Evolutionary conservation across 2,329 filamentous ascomycete genomes (phyloP).

Genomic region (Aspergillus melleus): DNA sequence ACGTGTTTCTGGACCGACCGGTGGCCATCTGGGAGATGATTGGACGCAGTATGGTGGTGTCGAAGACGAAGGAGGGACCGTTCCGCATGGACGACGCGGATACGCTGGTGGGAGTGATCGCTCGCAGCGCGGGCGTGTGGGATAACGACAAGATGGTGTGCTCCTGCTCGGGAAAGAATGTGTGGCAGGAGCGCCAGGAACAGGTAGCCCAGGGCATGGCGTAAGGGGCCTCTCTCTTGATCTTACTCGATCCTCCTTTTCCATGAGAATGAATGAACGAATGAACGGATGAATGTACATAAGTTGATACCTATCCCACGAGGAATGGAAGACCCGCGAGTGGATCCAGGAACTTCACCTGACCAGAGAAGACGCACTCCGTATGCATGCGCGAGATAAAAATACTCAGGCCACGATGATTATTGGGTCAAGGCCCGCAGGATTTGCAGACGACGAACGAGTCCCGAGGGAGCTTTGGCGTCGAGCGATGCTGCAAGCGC

Average conservation of each 20-base stretch:
- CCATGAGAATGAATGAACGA: neutral
- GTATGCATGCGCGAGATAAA: neutral
- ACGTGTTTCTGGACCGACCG: conserved; percentile 75
- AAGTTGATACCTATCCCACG: neutral
- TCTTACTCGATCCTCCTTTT: neutral
- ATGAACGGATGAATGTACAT: neutral
- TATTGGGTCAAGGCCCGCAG: conserved; percentile 1
- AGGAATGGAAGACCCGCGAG: neutral
- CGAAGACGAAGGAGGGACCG: conserved; percentile 62
- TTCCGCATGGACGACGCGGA: conserved; percentile 73
- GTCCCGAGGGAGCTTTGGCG: neutral
- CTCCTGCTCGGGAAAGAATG: conserved; percentile 94
- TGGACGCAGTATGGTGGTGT: conserved; percentile 86
- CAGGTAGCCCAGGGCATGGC: conserved; percentile 89
- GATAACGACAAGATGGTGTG: conserved; percentile 99
- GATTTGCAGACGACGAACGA: neutral
- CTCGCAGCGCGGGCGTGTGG: conserved; percentile 95
- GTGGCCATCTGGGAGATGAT: conserved; percentile 96
- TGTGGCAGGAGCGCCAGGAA: conserved; percentile 95
- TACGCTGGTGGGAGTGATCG: conserved; percentile 90
- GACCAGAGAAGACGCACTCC: neutral
- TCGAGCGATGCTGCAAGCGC: conserved; percentile 4
- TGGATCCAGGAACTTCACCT: neutral
- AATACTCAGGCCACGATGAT: neutral
- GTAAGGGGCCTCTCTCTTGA: conserved; percentile 47